Conservation (phyloP, 2,329 filamentous ascomycete genomes). For the Colletotrichum sublineola region DNA sequence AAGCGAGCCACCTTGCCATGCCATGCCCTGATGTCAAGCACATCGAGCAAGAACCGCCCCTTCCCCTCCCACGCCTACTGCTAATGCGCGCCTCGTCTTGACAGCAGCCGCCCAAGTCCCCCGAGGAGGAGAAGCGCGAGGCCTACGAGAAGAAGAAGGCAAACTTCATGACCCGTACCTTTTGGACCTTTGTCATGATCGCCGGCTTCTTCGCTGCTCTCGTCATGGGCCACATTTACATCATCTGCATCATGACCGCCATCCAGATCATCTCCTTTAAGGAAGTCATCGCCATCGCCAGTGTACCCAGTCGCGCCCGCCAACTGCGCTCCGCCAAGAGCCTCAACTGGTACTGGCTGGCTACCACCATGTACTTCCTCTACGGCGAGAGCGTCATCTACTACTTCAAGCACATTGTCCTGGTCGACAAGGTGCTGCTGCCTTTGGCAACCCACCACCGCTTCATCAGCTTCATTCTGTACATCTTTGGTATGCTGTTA, state of each 20-base stretch:
- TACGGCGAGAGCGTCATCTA: slow-evolving; percentile 99
- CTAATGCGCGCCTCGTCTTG: slow-evolving; percentile 13
- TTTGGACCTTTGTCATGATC: slow-evolving; percentile 99
- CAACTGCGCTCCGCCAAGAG: slow-evolving; percentile 95
- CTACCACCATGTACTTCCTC: slow-evolving; percentile 99
- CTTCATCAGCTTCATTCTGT: slow-evolving; percentile 98
- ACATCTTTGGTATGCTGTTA: slow-evolving; percentile 84
- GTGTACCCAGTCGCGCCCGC: slow-evolving; percentile 90
- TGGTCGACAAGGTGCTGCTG: slow-evolving; percentile 92
- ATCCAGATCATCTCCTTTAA: slow-evolving; percentile 98
- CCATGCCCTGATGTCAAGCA: neutral
- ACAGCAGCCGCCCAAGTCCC: slow-evolving; percentile 57
- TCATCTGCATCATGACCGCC: slow-evolving; percentile 91
- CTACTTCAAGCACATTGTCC: slow-evolving; percentile 98
- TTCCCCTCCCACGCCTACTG: neutral
- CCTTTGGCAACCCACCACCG: slow-evolving; percentile 97
- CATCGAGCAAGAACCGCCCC: neutral
- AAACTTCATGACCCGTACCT: slow-evolving; percentile 95
- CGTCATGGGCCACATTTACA: slow-evolving; percentile 97
- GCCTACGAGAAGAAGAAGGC: slow-evolving; percentile 99
- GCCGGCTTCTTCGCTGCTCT: slow-evolving; percentile 90
- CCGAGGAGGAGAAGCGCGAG: slow-evolving; percentile 56
- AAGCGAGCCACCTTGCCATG: slow-evolving; percentile 15
- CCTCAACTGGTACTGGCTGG: slow-evolving; percentile 98
- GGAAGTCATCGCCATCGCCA: slow-evolving; percentile 98